Evolutionary conservation across 305 asterid species (phyloP), one percentile per base, ranked within the genome.

Genomic region (Fraxinus sp.): DNA sequence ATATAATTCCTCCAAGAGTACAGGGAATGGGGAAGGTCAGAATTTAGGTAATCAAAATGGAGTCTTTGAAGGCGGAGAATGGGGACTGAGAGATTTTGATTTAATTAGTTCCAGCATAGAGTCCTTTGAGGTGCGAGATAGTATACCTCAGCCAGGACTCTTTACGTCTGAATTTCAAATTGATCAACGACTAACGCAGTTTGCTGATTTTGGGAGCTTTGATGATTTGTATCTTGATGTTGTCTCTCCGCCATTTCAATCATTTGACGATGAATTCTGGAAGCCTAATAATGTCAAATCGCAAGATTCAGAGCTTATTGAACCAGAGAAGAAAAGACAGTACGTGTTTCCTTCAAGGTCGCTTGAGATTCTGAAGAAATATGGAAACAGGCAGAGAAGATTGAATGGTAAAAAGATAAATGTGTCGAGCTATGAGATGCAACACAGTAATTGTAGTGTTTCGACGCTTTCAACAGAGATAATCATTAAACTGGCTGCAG

Each of bases 401-500:
- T 79, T 70, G 24, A 77, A 35, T 11, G 18, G 52, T 26, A 73
- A 81, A 71, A 30, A 1, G 41, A 7, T 30, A 71, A 16, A 71
- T 6, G 20, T 30, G 9, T 16, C 43, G 5, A 30, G 75, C 22
- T 70, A 70, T 70, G 75, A 70, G 24, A 37, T 7, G 10, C 64
- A 52, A 18, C 4, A 16, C 75, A 24, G 6, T 33, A 74, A 32
- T 20, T 20, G 9, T 16, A 5, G n/a, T 6, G 20, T 39, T 32
- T 74, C 20, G 3, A 81, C 77, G 28, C 16, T 86, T 66, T 81
- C 85, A 26, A 66, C 80, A 6, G 80, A 64, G 59, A 81, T 33
- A 66, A 86, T 83, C 33, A 75, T 85, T 8, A 82, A 79, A 75
- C 43, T 86, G 78, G 88, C 89, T 52, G 86, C 86, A 37, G 85